phyloP scores from a whole-genome alignment of 805 yeast genomes.

The Candida stauntonica region DNA sequence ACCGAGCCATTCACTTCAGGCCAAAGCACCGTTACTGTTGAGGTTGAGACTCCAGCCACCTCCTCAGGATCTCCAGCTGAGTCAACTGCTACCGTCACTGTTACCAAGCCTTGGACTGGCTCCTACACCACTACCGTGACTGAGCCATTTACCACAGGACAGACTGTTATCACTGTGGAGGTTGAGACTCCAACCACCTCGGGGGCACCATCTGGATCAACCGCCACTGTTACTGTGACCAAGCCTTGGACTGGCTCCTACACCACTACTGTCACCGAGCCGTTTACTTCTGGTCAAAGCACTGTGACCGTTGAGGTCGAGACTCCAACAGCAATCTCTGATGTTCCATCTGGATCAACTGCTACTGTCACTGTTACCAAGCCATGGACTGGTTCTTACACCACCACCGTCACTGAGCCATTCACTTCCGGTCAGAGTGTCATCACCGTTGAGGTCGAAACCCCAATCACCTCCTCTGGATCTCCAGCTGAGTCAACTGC shows the following conservation, averaged over 20 bases:
- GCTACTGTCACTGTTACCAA: too few relatives aligned
- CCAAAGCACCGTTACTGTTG: background rate
- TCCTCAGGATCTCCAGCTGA: too few relatives aligned
- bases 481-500: too few relatives aligned
- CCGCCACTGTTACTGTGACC: background rate
- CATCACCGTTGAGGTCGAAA: background rate
- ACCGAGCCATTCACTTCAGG: background rate
- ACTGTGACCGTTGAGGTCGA: background rate
- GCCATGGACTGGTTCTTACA: conserved; percentile 1
- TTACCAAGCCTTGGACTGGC: background rate
- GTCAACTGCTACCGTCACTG: too few relatives aligned
- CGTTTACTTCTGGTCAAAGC: background rate
- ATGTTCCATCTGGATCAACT: too few relatives aligned
- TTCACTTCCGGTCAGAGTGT: background rate
- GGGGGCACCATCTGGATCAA: too few relatives aligned
- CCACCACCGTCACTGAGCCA: background rate
- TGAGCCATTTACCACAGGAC: background rate
- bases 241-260: background rate
- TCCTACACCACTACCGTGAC: background rate
- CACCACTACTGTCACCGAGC: background rate
- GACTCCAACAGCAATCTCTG: background rate
- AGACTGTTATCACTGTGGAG: background rate
- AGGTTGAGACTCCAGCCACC: conserved; percentile 1
- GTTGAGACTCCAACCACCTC: background rate
- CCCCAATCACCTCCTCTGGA: background rate